Evolutionary conservation across 2,329 filamentous ascomycete species (phyloP).

Genomic region (Claviceps paspali): DNA sequence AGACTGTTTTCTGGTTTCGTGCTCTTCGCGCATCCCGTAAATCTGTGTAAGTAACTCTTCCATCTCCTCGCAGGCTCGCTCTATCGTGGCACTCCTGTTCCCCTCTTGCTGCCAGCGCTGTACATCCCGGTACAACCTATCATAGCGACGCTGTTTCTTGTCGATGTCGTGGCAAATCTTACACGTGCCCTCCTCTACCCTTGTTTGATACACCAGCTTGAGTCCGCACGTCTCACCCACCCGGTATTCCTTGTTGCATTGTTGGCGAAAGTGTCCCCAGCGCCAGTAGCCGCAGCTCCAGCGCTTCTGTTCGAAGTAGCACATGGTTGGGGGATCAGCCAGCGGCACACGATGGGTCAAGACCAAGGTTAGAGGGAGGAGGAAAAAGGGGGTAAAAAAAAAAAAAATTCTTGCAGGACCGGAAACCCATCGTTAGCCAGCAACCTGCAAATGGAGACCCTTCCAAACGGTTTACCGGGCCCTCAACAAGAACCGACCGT

Average conservation of each 20-base stretch:
- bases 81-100: constrained; percentile 57
- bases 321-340: constrained; percentile 44
- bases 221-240: constrained; percentile 94
- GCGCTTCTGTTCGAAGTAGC: constrained; percentile 84
- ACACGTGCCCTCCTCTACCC: constrained; percentile 50
- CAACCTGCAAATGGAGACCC: constrained; percentile 7
- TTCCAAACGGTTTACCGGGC: background rate
- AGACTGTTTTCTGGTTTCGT: constrained; percentile 19
- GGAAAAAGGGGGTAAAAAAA: too few species aligned
- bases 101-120: constrained; percentile 64
- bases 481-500: background rate
- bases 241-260: constrained; percentile 88
- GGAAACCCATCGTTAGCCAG: constrained; percentile 8
- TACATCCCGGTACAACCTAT: constrained; percentile 61
- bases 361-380: constrained; percentile 5
- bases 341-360: constrained; percentile 6
- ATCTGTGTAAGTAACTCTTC: constrained; percentile 47
- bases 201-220: constrained; percentile 70
- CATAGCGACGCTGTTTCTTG: constrained; percentile 62
- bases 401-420: constrained; percentile 6
- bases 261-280: constrained; percentile 84
- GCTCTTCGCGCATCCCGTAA: constrained; percentile 26
- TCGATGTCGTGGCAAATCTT: constrained; percentile 80
- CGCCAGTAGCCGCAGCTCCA: constrained; percentile 85
- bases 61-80: constrained; percentile 56